phyloP scores from a whole-genome alignment of 345 rosid genomes.

The Syzygium grande region DNA sequence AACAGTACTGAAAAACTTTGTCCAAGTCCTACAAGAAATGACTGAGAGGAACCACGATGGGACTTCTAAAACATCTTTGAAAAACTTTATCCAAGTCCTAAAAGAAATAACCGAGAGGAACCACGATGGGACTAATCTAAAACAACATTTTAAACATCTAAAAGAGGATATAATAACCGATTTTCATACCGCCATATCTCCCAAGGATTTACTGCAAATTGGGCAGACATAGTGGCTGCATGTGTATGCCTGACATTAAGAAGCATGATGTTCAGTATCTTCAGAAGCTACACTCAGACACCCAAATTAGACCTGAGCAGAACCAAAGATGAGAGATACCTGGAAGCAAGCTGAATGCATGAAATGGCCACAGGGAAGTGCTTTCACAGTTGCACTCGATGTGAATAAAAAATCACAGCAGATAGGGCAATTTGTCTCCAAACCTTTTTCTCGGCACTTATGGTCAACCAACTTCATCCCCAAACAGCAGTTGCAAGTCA shows the following conservation, averaged over 20 bases:
- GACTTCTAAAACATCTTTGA: neutral
- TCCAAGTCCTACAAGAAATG: neutral
- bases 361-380: slow-evolving; percentile 85
- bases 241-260: slow-evolving; percentile 63
- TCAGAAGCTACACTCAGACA: neutral
- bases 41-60: neutral
- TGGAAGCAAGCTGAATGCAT: slow-evolving; percentile 95
- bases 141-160: neutral
- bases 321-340: slow-evolving; percentile 24
- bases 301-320: neutral
- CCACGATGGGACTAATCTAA: neutral
- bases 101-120: neutral
- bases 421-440: slow-evolving; percentile 84
- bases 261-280: neutral
- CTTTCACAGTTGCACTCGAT: slow-evolving; percentile 74
- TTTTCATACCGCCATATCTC: slow-evolving; percentile 82
- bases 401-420: slow-evolving; percentile 86
- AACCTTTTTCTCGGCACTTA: slow-evolving; percentile 79
- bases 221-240: slow-evolving; percentile 92
- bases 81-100: neutral
- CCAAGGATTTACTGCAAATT: slow-evolving; percentile 84
- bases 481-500: slow-evolving; percentile 91
- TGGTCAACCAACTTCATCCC: slow-evolving; percentile 64
- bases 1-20: neutral
- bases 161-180: neutral